phyloP scores from a whole-genome alignment of 345 rosid species.

The Heritiera fomes region DNA sequence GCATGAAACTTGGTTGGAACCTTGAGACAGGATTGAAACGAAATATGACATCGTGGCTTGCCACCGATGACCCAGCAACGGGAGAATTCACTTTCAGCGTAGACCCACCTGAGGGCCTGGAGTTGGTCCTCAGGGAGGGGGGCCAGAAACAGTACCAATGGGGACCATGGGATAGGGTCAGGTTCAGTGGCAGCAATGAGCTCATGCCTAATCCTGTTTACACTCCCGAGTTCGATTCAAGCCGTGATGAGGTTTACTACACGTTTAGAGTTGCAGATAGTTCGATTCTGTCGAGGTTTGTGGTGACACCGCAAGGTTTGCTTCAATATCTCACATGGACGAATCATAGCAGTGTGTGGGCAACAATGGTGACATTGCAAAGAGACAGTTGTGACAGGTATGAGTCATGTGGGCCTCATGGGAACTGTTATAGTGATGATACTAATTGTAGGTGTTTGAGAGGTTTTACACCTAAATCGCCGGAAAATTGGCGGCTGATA shows the following conservation, averaged over 20 bases:
- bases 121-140: constrained; percentile 28
- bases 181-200: constrained; percentile 40
- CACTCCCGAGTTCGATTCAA: constrained; percentile 25
- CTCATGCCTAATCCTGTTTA: constrained; percentile 25
- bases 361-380: constrained; percentile 28
- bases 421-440: constrained; percentile 35
- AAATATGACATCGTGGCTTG: constrained; percentile 42
- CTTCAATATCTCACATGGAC: constrained; percentile 43
- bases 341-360: constrained; percentile 33
- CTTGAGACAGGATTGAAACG: constrained; percentile 27
- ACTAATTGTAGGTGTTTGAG: constrained; percentile 40
- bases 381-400: constrained; percentile 46
- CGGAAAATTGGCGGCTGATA: constrained; percentile 34
- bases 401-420: constrained; percentile 41
- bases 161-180: constrained; percentile 50
- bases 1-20: constrained; percentile 52
- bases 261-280: constrained; percentile 24
- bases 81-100: constrained; percentile 32
- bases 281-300: constrained; percentile 32
- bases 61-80: constrained; percentile 36
- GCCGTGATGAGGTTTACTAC: constrained; percentile 36
- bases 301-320: constrained; percentile 27
- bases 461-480: constrained; percentile 43
- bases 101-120: constrained; percentile 40
- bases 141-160: constrained; percentile 20